Conservation (phyloP, 169 alveolate species). For the Babesia divergens region DNA sequence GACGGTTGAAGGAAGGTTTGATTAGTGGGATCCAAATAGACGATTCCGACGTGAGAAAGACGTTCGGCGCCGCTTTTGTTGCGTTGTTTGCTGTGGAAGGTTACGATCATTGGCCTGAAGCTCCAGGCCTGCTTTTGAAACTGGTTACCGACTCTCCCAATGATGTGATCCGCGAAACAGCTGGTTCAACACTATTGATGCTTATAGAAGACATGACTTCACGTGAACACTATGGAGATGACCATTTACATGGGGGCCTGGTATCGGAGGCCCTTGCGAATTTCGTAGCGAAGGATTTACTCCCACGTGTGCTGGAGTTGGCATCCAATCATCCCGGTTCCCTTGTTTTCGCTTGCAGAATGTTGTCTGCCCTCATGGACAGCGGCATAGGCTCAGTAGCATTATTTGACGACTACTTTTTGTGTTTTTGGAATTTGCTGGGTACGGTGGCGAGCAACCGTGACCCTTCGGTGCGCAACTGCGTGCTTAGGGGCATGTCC, state of each 20-base stretch:
- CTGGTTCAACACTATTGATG: slow-evolving; percentile 31
- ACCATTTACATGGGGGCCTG: neutral
- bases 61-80: slow-evolving; percentile 38
- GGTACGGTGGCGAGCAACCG: slow-evolving; percentile 69
- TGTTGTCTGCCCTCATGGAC: slow-evolving; percentile 38
- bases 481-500: slow-evolving; percentile 71
- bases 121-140: slow-evolving; percentile 19
- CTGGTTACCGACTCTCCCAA: slow-evolving; percentile 9
- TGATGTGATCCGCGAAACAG: slow-evolving; percentile 14
- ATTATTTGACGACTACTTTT: slow-evolving; percentile 56
- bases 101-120: slow-evolving; percentile 52
- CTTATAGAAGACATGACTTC: slow-evolving; percentile 35
- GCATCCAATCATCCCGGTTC: slow-evolving; percentile 4
- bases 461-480: slow-evolving; percentile 65
- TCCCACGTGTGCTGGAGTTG: slow-evolving; percentile 24
- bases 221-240: neutral
- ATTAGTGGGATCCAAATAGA: slow-evolving; percentile 21
- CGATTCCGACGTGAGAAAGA: slow-evolving; percentile 43
- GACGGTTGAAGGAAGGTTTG: slow-evolving; percentile 35
- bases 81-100: slow-evolving; percentile 57
- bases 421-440: slow-evolving; percentile 70
- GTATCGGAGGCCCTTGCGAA: neutral
- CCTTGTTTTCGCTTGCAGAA: slow-evolving; percentile 8
- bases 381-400: slow-evolving; percentile 38
- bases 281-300: slow-evolving; percentile 20